Conservation (phyloP, 805 yeast species). For the Candida maesae region DNA sequence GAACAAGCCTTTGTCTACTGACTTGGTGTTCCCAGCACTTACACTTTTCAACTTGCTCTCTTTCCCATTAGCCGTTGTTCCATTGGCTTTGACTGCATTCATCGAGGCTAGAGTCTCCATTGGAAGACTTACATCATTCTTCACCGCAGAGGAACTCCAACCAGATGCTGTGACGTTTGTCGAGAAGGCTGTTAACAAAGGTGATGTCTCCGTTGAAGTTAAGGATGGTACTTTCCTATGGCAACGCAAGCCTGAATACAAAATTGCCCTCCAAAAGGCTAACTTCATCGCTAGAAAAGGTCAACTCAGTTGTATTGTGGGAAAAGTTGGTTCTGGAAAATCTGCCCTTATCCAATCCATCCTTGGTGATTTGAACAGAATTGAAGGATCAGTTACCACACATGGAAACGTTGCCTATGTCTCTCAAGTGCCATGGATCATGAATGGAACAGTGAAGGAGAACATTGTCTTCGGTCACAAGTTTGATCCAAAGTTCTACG, state of each 20-base stretch:
- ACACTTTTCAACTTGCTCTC: constrained; percentile 82
- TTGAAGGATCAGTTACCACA: constrained; percentile 65
- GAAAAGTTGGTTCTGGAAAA: constrained; percentile 89
- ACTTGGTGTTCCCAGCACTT: constrained; percentile 87
- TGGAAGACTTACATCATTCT: constrained; percentile 67
- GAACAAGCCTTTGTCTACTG: constrained; percentile 71
- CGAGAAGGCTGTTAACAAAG: constrained; percentile 46
- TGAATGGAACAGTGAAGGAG: constrained; percentile 90
- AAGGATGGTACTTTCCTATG: constrained; percentile 71
- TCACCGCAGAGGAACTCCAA: constrained; percentile 78
- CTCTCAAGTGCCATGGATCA: constrained; percentile 94
- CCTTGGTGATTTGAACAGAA: constrained; percentile 77
- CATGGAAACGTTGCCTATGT: constrained; percentile 86
- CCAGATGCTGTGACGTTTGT: constrained; percentile 60
- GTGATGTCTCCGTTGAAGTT: constrained; percentile 64
- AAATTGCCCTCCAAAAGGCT: constrained; percentile 62
- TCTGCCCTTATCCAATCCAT: constrained; percentile 76
- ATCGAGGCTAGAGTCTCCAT: constrained; percentile 89
- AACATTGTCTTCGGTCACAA: constrained; percentile 88
- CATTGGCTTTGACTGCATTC: constrained; percentile 80
- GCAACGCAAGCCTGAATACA: constrained; percentile 68
- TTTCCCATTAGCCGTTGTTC: constrained; percentile 91
- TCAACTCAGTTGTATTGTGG: constrained; percentile 80
- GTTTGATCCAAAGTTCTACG: constrained; percentile 77
- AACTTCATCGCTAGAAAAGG: constrained; percentile 67